Evolutionary conservation across 495 filamentous ascomycete genomes (phyloP).

Genomic region (Barbatosphaeria neglecta): DNA sequence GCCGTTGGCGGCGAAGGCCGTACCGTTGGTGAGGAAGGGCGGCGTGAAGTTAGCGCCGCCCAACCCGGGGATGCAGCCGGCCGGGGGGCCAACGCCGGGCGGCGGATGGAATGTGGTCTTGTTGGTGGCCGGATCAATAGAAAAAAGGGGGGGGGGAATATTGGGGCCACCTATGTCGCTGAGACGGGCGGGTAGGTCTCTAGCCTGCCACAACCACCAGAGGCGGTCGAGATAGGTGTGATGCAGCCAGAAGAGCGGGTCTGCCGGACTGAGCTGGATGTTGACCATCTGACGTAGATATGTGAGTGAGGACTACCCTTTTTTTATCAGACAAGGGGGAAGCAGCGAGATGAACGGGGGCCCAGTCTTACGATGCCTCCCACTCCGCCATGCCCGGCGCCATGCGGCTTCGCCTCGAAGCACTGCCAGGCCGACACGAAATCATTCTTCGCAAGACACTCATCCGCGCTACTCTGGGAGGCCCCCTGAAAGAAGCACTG

Average conservation of each 20-base stretch:
- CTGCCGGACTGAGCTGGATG: constrained; percentile 17
- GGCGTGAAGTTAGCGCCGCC: no score
- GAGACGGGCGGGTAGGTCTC: constrained; percentile 13
- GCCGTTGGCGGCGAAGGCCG: not conserved
- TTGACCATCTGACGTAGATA: constrained; percentile 15
- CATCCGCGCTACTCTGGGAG: constrained; percentile 10
- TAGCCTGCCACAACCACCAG: constrained; percentile 39
- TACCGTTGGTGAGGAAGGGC: not conserved
- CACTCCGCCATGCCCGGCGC: constrained; percentile 27
- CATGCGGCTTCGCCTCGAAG: constrained; percentile 25
- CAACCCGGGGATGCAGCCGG: not conserved
- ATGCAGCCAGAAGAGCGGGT: constrained; percentile 42
- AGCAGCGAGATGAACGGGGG: not conserved
- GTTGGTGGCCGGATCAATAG: no score
- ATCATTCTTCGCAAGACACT: constrained; percentile 14
- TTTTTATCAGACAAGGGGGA: not conserved
- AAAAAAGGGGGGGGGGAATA: no score
- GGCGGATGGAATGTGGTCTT: not conserved
- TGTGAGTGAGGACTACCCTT: no score
- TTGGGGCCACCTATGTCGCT: constrained; percentile 19
- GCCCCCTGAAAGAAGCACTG: constrained; percentile 11
- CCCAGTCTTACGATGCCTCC: constrained; percentile 17
- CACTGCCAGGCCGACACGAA: constrained; percentile 24
- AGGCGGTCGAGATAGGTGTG: constrained; percentile 39
- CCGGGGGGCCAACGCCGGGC: not conserved